These are phyloP conservation scores for Wickerhamomyces rabaulensis DNA, from an alignment of 805 yeast species.

Conservation along the genomic window DNA sequence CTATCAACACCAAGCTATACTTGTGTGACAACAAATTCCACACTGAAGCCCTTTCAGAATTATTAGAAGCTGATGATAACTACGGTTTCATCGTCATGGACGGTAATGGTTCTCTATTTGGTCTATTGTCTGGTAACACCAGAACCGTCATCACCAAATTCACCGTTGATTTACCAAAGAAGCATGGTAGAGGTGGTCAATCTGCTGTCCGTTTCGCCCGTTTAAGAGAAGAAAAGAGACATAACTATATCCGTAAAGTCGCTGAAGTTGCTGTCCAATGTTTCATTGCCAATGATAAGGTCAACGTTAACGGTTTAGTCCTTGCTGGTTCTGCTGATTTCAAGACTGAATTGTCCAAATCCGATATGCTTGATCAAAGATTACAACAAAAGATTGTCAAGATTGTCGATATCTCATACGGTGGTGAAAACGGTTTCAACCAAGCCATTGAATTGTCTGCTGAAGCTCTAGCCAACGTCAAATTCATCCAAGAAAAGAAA, in stretches of 20 bases:
- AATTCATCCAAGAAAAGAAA: slow-evolving; percentile 97
- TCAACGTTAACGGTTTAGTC: slow-evolving; percentile 88
- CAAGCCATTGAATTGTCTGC: slow-evolving; percentile 98
- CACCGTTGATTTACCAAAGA: slow-evolving; percentile 95
- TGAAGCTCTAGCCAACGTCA: slow-evolving; percentile 94
- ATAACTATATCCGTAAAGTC: slow-evolving; percentile 95
- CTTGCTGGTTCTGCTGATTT: slow-evolving; percentile 99
- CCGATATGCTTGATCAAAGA: slow-evolving; percentile 91
- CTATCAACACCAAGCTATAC: slow-evolving; percentile 94
- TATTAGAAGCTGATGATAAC: slow-evolving; percentile 90
- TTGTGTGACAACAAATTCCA: slow-evolving; percentile 98
- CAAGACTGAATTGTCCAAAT: slow-evolving; percentile 87
- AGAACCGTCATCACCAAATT: slow-evolving; percentile 95
- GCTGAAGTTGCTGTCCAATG: slow-evolving; percentile 98
- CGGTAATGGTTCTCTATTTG: slow-evolving; percentile 97
- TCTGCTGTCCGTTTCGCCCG: slow-evolving; percentile 99
- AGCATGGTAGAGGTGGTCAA: slow-evolving; percentile 99
- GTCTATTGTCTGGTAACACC: slow-evolving; percentile 93
- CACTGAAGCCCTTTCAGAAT: slow-evolving; percentile 92
- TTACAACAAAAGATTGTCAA: slow-evolving; percentile 81
- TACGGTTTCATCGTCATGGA: slow-evolving; percentile 99
- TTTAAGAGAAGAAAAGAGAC: slow-evolving; percentile 98
- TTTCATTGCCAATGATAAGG: slow-evolving; percentile 92
- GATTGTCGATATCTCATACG: slow-evolving; percentile 95
- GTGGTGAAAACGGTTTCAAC: slow-evolving; percentile 99